Evolutionary conservation across 345 rosid species (phyloP), one percentile per base, ranked within the genome.

Genomic region (Anastatica hierochuntica): DNA sequence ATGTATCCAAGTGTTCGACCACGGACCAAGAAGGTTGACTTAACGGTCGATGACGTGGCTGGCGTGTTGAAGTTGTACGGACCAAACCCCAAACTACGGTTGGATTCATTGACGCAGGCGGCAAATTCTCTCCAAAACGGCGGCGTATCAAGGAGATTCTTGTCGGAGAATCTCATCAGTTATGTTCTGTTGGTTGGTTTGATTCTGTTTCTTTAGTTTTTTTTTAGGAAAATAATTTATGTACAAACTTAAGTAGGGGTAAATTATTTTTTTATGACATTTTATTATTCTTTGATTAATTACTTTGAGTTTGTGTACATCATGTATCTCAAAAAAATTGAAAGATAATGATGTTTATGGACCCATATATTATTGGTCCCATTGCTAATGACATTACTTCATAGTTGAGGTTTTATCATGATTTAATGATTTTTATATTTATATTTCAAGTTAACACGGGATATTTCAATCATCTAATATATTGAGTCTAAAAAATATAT

Each of bases 1-100:
- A 92, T 92, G 98, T 92, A 84, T 43, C 96, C 98, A 11, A 88
- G 81, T 71, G 56, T 92, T 53, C 81, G 71, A 11, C 94, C 96
- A 0, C 65, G 88, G 61, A 76, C 71, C 0, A 76, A 41, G 57
- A 86, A 80, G 46, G 81, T 74, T 58, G 90, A 82, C 51, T 76
- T 90, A 0, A 82, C 65, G 64, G 67, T 82, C 3, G 95, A 90
- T 50, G 97, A 90, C 56, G 89, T 84, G 74, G 79, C 82, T n/a
- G 96, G 97, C 1, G 64, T 82, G 11, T 77, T 86, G 31, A 80
- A 80, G 6, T 49, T 90, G 31, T 90, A 86, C 14, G 96, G 96
- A 21, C 54, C 82, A 43, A 90, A 90, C 18, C 98, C 98, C 0
- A 77, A 76, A 37, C 74, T 86, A 70, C 75, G 56, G 72, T 58